phyloP scores from a whole-genome alignment of 495 filamentous ascomycete species.

The Pyrenopolyporus hunteri region DNA sequence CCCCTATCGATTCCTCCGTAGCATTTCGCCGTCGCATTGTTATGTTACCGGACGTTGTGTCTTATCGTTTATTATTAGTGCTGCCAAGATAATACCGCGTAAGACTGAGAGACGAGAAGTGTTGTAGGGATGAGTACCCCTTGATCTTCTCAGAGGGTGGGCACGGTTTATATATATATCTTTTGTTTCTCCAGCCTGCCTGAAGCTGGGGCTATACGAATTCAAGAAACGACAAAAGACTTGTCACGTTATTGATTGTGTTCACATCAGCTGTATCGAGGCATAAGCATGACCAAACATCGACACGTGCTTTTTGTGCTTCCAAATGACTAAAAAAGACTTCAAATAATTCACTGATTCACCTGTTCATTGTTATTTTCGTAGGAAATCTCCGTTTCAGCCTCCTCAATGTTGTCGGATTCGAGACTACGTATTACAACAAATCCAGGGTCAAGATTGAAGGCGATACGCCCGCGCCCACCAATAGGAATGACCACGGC shows the following conservation, averaged over 20 bases:
- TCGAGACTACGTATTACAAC: background rate
- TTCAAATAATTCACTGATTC: background rate
- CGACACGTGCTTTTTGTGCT: constrained; percentile 20
- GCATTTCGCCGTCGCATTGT: constrained; percentile 6
- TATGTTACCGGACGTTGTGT: background rate
- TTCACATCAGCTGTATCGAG: background rate
- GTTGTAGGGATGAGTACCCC: background rate
- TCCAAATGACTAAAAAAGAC: background rate
- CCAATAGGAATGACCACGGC: background rate
- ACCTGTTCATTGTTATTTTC: constrained; percentile 7
- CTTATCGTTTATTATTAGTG: background rate
- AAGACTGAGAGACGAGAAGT: background rate
- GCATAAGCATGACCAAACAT: constrained; percentile 9
- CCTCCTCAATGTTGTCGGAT: background rate
- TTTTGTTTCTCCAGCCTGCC: background rate
- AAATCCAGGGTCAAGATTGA: background rate
- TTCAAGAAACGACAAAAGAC: constrained; percentile 10
- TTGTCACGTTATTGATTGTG: constrained; percentile 7
- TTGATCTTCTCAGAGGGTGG: background rate
- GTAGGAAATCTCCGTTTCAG: background rate
- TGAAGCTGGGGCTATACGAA: constrained; percentile 4
- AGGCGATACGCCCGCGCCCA: constrained; percentile 24
- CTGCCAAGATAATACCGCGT: background rate
- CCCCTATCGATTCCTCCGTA: background rate
- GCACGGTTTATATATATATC: constrained; percentile 10